phyloP scores from a whole-genome alignment of 495 filamentous ascomycete species.

The Neurospora pannonica region DNA sequence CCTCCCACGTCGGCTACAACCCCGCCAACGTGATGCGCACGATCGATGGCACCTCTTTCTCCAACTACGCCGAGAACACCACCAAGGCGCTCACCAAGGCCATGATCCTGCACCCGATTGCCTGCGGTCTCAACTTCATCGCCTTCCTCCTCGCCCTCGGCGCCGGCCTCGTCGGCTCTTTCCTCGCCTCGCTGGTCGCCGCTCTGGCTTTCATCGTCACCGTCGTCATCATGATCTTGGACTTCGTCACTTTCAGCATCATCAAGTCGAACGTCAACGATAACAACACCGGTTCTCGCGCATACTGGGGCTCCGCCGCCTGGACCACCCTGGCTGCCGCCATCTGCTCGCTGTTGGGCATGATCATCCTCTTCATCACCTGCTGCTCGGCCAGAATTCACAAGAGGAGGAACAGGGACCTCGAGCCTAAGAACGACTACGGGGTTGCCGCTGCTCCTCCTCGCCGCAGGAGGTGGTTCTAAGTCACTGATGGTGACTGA shows the following conservation, averaged over 20 bases:
- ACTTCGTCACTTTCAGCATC: conserved; percentile 48
- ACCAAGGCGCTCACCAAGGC: conserved; percentile 42
- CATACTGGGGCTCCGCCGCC: conserved; percentile 36
- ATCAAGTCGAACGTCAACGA: conserved; percentile 41
- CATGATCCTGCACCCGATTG: conserved; percentile 54
- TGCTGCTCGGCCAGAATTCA: conserved; percentile 41
- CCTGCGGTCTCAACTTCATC: conserved; percentile 46
- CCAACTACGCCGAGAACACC: conserved; percentile 29
- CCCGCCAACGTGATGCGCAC: conserved; percentile 32
- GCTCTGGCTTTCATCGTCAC: conserved; percentile 45
- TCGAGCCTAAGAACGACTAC: conserved; percentile 8
- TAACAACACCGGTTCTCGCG: conserved; percentile 20
- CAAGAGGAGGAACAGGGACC: conserved; percentile 4
- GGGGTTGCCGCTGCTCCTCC: conserved; percentile 1
- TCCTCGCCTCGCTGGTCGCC: conserved; percentile 40
- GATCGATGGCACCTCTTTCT: conserved; percentile 27
- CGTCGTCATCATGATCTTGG: conserved; percentile 42
- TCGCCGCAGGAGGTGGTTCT: conserved; percentile 2
- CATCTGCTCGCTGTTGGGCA: conserved; percentile 42
- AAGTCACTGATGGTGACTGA: background rate
- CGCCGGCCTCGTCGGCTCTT: conserved; percentile 42
- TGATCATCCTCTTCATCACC: conserved; percentile 47
- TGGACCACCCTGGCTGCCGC: conserved; percentile 45
- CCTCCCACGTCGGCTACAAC: conserved; percentile 42
- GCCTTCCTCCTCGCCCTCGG: conserved; percentile 47